phyloP scores from a whole-genome alignment of 1,284 basidiomycete genomes.

The Mycena citricolor region DNA sequence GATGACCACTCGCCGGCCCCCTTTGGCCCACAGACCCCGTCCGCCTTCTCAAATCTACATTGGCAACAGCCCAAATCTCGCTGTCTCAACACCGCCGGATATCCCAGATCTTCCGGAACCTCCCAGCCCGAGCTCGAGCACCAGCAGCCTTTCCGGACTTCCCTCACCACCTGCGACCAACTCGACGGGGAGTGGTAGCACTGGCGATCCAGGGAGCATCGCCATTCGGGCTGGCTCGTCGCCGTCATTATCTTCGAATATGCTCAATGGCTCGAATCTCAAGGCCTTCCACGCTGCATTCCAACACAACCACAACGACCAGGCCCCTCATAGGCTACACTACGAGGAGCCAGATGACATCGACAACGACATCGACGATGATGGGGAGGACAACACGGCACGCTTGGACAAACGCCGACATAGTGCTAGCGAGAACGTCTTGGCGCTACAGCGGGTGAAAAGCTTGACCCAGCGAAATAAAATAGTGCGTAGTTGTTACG shows the following conservation, averaged over 20 bases:
- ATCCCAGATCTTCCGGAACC: constrained; percentile 71
- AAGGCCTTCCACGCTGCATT: constrained; percentile 33
- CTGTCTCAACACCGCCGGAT: constrained; percentile 30
- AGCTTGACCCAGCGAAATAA: constrained; percentile 68
- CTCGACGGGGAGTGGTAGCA: constrained; percentile 76
- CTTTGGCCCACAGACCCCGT: constrained; percentile 13
- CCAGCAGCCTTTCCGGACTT: constrained; percentile 57
- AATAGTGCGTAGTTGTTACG: constrained; percentile 45
- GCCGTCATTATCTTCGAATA: too few relatives aligned
- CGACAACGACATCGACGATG: constrained; percentile 35
- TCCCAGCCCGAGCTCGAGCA: constrained; percentile 52
- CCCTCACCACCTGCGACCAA: constrained; percentile 80
- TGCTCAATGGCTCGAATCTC: constrained; percentile 29
- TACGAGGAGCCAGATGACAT: constrained; percentile 27
- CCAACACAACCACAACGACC: constrained; percentile 26
- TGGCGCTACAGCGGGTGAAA: constrained; percentile 62
- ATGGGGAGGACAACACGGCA: constrained; percentile 68
- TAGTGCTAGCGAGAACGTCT: constrained; percentile 47
- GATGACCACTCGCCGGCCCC: constrained; percentile 23
- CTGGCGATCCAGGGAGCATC: constrained; percentile 57
- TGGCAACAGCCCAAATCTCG: constrained; percentile 34
- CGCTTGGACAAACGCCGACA: constrained; percentile 47
- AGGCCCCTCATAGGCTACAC: constrained; percentile 29
- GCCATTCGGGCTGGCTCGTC: constrained; percentile 40
- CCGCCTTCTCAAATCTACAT: constrained; percentile 45